Percentiles rank a stretch among this genome's conserved stretches.
Evolutionary conservation across 495 filamentous ascomycete genomes (phyloP).

Genomic region (Penicillium malachiteum): DNA sequence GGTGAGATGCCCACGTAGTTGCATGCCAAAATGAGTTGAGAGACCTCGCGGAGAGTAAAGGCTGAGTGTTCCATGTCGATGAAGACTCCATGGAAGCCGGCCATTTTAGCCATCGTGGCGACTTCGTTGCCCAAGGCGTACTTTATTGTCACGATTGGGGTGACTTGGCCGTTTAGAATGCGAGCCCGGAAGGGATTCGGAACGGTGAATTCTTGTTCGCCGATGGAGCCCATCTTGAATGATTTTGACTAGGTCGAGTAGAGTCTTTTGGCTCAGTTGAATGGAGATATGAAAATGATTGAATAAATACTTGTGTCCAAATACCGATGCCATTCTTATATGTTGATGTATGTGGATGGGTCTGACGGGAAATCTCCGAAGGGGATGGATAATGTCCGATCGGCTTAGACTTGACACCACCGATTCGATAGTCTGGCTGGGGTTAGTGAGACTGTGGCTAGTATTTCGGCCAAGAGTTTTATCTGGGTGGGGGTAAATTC

Average conservation of each 20-base stretch:
- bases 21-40: conserved; percentile 30
- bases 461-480: too few species aligned
- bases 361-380: too few species aligned
- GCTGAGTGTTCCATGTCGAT: conserved; percentile 35
- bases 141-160: conserved; percentile 27
- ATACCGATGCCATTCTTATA: too few species aligned
- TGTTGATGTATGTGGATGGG: too few species aligned
- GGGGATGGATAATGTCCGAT: too few species aligned
- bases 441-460: too few species aligned
- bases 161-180: conserved; percentile 27
- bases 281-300: too few species aligned
- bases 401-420: too few species aligned
- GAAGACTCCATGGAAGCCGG: conserved; percentile 33
- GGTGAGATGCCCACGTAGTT: conserved; percentile 26
- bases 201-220: conserved; percentile 14
- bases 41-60: conserved; percentile 14
- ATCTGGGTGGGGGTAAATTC: too few species aligned
- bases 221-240: conserved; percentile 23
- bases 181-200: conserved; percentile 27
- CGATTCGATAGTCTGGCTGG: too few species aligned
- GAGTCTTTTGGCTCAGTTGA: too few species aligned
- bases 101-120: conserved; percentile 28
- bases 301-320: too few species aligned
- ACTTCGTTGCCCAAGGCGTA: conserved; percentile 25
- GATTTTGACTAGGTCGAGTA: background rate